Base-by-base conservation (phyloP, 2,329 filamentous ascomycete species). In the Aspergillaceae sp. region DNA sequence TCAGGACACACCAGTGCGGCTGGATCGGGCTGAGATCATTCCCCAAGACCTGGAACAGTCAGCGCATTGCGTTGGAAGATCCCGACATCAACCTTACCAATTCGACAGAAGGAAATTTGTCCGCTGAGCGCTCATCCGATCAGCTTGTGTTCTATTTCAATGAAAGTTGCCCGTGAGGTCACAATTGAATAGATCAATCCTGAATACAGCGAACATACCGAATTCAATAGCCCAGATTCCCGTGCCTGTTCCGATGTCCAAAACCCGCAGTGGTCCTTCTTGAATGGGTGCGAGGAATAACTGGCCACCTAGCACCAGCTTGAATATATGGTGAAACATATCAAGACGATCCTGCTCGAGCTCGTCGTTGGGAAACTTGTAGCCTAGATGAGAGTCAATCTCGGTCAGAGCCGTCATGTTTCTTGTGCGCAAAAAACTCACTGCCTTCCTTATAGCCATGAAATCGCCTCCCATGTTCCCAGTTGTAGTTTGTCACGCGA, bases 141-240 rank as follows among this genome's bases (percentile, higher is more conserved):
- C 19, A 19, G 19, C 19, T 19, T 19, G 19, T 19, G 19, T 19
- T 19, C 19, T 19, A 19, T 19, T 19, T 19, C 19, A 19, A 19
- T 19, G 19, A 19, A 19, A 19, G 19, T 19, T 19, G 19, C 19
- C 19, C 19, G 19, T 19, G 2, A 19, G 19, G 19, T 19, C 19
- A 2, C 19, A 19, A 19, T 19, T 19, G 19, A 19, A 19, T 19
- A 19, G 19, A 19, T 19, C 19, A 19, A 19, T 19, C 19, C 19
- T 19, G 19, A 19, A 2, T 19, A 19, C 19, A 19, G 19, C 19
- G 19, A 19, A 19, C 19, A 19, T 19, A 19, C 66, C 68, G 41
- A 70, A 63, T 35, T 70, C 66, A 29, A 71, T 63, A 5, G 67
- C 67, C 67, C 67, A 71, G 27, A 68, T 65, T 1, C 68, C 68